These are phyloP conservation scores for Casaregolazyma suthepensis DNA, from an alignment of 1,139 yeast genomes.

Conservation along the genomic window DNA sequence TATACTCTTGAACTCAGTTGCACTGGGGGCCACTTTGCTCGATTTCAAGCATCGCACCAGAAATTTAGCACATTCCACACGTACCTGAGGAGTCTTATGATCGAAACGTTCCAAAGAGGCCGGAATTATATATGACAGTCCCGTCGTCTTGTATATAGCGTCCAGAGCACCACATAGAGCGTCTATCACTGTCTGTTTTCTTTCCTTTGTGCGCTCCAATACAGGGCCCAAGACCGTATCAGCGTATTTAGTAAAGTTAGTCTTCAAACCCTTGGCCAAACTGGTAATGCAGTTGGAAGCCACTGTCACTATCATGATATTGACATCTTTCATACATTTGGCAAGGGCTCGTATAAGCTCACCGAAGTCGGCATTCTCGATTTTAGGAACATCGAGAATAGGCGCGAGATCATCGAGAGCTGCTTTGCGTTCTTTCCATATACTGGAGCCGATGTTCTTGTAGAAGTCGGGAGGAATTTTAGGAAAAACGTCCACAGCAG, in stretches of 20 bases:
- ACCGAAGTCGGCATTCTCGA: slow-evolving; percentile 60
- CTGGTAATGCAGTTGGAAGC: slow-evolving; percentile 66
- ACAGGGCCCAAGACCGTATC: slow-evolving; percentile 52
- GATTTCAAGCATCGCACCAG: slow-evolving; percentile 58
- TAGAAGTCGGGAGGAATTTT: slow-evolving; percentile 62
- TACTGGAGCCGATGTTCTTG: slow-evolving; percentile 49
- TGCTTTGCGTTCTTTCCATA: slow-evolving; percentile 93
- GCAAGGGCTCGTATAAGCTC: slow-evolving; percentile 55
- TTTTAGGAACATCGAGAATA: slow-evolving; percentile 43
- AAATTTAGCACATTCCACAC: slow-evolving; percentile 60
- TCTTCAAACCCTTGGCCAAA: slow-evolving; percentile 62
- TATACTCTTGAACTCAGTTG: slow-evolving; percentile 50
- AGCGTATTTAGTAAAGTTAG: slow-evolving; percentile 50
- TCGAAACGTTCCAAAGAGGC: slow-evolving; percentile 54
- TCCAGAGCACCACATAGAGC: slow-evolving; percentile 63
- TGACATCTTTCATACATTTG: slow-evolving; percentile 83
- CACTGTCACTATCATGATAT: slow-evolving; percentile 76
- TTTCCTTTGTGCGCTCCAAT: slow-evolving; percentile 82
- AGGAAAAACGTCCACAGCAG: slow-evolving; percentile 54
- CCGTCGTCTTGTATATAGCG: slow-evolving; percentile 49
- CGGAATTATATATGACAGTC: slow-evolving; percentile 55
- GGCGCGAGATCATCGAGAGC: slow-evolving; percentile 63
- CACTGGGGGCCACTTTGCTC: slow-evolving; percentile 45
- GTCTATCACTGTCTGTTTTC: slow-evolving; percentile 70
- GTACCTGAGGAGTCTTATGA: slow-evolving; percentile 81